Conservation (phyloP, 2,329 filamentous ascomycete species). For the Botryotinia narcissicola region DNA sequence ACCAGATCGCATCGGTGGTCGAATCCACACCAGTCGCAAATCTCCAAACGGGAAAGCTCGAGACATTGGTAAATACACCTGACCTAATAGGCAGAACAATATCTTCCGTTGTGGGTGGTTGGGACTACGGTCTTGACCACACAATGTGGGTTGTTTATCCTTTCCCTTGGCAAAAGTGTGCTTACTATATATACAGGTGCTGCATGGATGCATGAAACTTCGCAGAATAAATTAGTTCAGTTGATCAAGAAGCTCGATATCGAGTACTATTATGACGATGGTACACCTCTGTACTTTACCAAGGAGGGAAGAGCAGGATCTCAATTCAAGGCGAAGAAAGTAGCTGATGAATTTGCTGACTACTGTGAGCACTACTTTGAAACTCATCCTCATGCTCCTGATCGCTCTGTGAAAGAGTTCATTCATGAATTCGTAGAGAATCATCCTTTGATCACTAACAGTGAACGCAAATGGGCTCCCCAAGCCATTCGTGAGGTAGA, state of each 20-base stretch:
- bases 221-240: constrained; percentile 45
- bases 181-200: constrained; percentile 40
- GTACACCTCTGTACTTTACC: constrained; percentile 44
- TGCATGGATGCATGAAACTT: constrained; percentile 47
- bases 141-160: constrained; percentile 38
- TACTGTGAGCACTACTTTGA: constrained; percentile 44
- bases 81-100: constrained; percentile 32
- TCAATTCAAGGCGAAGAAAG: constrained; percentile 48
- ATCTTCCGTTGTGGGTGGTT: constrained; percentile 37
- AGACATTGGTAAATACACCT: constrained; percentile 44
- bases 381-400: constrained; percentile 43
- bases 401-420: constrained; percentile 43
- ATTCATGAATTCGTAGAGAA: constrained; percentile 43
- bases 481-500: constrained; percentile 46
- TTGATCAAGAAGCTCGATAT: constrained; percentile 44
- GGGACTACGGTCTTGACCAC: constrained; percentile 32
- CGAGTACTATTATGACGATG: constrained; percentile 47
- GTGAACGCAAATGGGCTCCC: constrained; percentile 45
- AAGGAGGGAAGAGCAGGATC: constrained; percentile 44
- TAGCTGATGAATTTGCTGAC: constrained; percentile 46
- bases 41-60: constrained; percentile 35
- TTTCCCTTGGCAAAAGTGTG: constrained; percentile 30
- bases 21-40: constrained; percentile 42
- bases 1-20: constrained; percentile 51
- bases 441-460: constrained; percentile 44